phyloP scores from a whole-genome alignment of 2,329 filamentous ascomycete species.

The Clonostachys rhizophaga region DNA sequence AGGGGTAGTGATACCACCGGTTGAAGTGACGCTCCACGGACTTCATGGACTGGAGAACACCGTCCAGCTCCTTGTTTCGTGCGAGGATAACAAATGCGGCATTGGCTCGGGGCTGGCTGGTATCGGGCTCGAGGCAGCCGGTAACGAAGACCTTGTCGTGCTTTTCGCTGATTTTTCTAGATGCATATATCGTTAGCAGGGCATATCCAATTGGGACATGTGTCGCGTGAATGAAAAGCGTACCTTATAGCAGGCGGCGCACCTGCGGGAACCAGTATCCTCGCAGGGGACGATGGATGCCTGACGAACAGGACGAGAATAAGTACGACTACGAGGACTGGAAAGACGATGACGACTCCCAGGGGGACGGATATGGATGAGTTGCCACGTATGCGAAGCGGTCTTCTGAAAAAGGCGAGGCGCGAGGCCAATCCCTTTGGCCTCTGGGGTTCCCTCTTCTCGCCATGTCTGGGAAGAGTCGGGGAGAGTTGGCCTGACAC shows the following conservation, averaged over 20 bases:
- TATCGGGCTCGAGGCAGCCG: slow-evolving; percentile 81
- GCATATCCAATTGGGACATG: not conserved
- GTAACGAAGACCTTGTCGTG: slow-evolving; percentile 95
- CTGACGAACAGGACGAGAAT: slow-evolving; percentile 86
- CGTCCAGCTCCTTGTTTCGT: slow-evolving; percentile 92
- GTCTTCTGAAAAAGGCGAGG: slow-evolving; percentile 78
- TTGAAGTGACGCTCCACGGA: slow-evolving; percentile 99
- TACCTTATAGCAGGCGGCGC: slow-evolving; percentile 88
- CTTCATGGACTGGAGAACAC: slow-evolving; percentile 94
- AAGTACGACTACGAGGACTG: slow-evolving; percentile 83
- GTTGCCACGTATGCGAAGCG: slow-evolving; percentile 85
- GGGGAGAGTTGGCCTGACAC: slow-evolving; percentile 32
- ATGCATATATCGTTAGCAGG: not conserved
- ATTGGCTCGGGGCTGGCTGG: slow-evolving; percentile 77
- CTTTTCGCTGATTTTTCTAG: slow-evolving; percentile 92
- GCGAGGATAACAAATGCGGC: slow-evolving; percentile 94
- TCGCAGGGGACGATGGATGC: slow-evolving; percentile 77
- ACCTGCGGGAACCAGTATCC: slow-evolving; percentile 82
- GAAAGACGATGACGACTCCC: slow-evolving; percentile 89
- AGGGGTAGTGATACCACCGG: slow-evolving; percentile 97
- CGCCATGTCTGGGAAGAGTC: slow-evolving; percentile 46
- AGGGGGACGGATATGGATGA: slow-evolving; percentile 90
- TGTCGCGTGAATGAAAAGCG: not conserved
- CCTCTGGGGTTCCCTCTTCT: slow-evolving; percentile 32
- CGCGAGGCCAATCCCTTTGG: slow-evolving; percentile 37